Conservation (phyloP, 1,284 basidiomycete genomes). For the Ustilago crameri region DNA sequence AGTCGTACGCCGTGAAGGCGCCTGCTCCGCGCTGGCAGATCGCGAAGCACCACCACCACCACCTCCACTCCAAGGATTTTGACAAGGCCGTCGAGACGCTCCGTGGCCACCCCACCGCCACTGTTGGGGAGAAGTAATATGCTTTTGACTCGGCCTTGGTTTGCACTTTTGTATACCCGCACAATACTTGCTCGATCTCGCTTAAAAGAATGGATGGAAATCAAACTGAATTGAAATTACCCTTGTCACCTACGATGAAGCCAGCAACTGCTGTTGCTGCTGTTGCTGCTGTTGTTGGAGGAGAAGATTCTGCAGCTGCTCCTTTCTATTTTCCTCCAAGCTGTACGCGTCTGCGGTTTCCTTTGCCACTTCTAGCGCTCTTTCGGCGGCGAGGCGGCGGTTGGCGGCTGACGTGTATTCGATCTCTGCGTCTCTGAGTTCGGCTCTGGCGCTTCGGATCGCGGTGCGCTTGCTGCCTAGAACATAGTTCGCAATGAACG, state of each 20-base stretch:
- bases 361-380: constrained; percentile 23
- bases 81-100: constrained; percentile 30
- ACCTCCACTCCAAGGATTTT: constrained; percentile 39
- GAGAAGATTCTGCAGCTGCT: constrained; percentile 22
- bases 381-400: constrained; percentile 11
- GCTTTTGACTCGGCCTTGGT: no score
- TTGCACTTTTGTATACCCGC: constrained; percentile 9
- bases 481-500: constrained; percentile 18
- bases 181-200: background rate
- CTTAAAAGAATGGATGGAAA: no score
- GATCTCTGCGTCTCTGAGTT: constrained; percentile 23
- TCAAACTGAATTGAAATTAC: no score
- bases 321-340: constrained; percentile 45
- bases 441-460: background rate
- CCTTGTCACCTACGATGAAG: no score
- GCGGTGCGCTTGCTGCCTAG: constrained; percentile 10
- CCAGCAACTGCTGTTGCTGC: constrained; percentile 7
- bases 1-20: constrained; percentile 58
- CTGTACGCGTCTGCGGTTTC: constrained; percentile 43
- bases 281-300: constrained; percentile 9
- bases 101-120: constrained; percentile 7
- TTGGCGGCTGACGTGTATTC: constrained; percentile 3
- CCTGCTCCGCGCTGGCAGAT: constrained; percentile 54
- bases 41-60: constrained; percentile 39
- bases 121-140: no score